phyloP scores from a whole-genome alignment of 306 rosid genomes.

The Oxytropis ochrocephala region DNA sequence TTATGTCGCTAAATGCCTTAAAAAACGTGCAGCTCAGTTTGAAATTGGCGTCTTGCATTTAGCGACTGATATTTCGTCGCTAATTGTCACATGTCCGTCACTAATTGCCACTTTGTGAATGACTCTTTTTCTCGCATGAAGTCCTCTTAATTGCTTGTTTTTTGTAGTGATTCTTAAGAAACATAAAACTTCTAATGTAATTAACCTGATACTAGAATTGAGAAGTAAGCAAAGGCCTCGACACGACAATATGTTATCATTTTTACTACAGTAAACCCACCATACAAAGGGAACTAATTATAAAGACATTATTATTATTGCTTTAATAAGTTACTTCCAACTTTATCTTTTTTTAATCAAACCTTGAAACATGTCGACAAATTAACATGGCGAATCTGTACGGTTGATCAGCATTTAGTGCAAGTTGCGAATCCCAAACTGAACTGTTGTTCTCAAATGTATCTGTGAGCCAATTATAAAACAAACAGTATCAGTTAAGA shows the following conservation, averaged over 20 bases:
- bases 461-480: not conserved
- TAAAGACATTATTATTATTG: constrained; percentile 3
- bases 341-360: constrained; percentile 19
- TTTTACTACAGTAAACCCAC: constrained; percentile 13
- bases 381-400: constrained; percentile 1
- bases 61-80: too few relatives aligned
- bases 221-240: not conserved
- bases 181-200: not conserved
- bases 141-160: too few relatives aligned
- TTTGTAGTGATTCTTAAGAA: too few relatives aligned
- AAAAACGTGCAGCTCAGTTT: too few relatives aligned
- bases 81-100: too few relatives aligned
- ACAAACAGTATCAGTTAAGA: too few relatives aligned
- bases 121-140: too few relatives aligned
- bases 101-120: too few relatives aligned
- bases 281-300: not conserved
- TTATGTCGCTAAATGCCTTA: too few relatives aligned
- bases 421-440: not conserved
- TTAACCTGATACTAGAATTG: not conserved
- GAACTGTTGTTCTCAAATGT: not conserved
- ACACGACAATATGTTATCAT: not conserved
- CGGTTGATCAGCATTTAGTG: constrained; percentile 4
- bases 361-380: constrained; percentile 13
- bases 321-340: constrained; percentile 9
- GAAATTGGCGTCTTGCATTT: too few relatives aligned